Evolutionary conservation across 495 filamentous ascomycete genomes (phyloP), one percentile per base, ranked within the genome.

Genomic region (Cryomyces antarcticus): DNA sequence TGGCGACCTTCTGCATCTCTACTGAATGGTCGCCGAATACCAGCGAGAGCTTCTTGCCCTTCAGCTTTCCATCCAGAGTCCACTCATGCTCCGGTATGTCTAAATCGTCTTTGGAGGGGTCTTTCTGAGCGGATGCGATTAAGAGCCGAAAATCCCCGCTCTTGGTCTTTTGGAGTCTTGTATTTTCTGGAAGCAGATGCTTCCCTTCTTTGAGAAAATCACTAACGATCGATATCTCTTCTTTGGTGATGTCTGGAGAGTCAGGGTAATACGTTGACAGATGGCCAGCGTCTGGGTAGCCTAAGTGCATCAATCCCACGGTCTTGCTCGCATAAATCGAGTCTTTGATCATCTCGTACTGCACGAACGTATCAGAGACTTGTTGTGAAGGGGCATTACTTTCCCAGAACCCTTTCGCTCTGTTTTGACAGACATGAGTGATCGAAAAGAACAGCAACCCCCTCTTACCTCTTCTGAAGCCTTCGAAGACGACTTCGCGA

Each of bases 251-350:
- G 31, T 70, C 66, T 13, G 81, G 71, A 5, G 83, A 93, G 45
- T 83, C 76, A 5, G 89, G 89, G 55, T 97, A 96, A 59, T 97
- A 97, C 0, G 80, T 79, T 2, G 81, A 86, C 63, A 93, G 68
- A 56, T 96, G 88, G 9, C 84, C 84, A 11, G 72, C 62, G 10
- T 82, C 76, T 1, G 80, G 69, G 55, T 92, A 93, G 12, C 89
- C 89, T 12, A 96, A 67, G 50, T 93, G 83, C 66, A 94, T 78
- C 44, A 77, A 63, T 5, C 71, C 70, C 30, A 75, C 70, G 28
- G 66, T 60, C 33, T 72, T 69, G 38, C 73, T 69, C 31, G 73
- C 72, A 54, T 83, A 97, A 41, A 97, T 78, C 30, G 73, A 75
- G 41, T 79, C 78, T 29, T 73, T 68, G 39, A 75, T 71, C 41